A percentile compares a stretch with the other conserved stretches of the same genome.
Evolutionary conservation across 257 asterid species (phyloP).

Genomic region (Nicotiana knightiana): DNA sequence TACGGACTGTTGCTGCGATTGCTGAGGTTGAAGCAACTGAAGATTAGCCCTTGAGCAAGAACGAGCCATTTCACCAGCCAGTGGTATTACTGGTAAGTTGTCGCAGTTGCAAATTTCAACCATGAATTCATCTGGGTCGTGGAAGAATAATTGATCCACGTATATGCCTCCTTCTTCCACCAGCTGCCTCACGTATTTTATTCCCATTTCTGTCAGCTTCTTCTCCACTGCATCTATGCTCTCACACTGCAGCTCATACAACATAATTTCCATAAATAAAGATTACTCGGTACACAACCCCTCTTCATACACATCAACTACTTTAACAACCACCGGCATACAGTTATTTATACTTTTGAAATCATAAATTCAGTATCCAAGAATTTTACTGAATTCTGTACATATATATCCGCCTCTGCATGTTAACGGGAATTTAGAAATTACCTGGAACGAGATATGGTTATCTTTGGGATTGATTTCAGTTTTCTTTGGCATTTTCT

Average conservation of each 20-base stretch:
- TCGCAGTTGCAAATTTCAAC: constrained; percentile 95
- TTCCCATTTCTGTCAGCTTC: constrained; percentile 70
- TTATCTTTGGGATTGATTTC: constrained; percentile 86
- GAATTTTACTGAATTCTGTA: background rate
- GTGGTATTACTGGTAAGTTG: constrained; percentile 64
- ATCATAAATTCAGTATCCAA: background rate
- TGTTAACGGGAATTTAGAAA: background rate
- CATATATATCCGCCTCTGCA: no score
- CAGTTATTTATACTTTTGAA: background rate
- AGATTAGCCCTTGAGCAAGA: constrained; percentile 65
- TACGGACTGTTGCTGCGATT: constrained; percentile 38
- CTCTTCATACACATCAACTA: background rate
- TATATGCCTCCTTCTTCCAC: constrained; percentile 88
- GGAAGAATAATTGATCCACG: constrained; percentile 90
- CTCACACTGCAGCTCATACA: constrained; percentile 53
- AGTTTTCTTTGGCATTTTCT: constrained; percentile 53
- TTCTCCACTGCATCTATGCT: constrained; percentile 88
- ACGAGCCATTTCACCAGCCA: constrained; percentile 67
- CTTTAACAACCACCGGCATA: no score
- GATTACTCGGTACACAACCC: background rate
- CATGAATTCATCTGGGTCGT: constrained; percentile 97
- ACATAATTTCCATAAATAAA: background rate
- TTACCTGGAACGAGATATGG: constrained; percentile 95
- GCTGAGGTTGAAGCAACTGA: constrained; percentile 50
- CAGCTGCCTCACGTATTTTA: constrained; percentile 53